Conservation (phyloP, 2,329 filamentous ascomycete species). For the Trichocomaceae sp. region DNA sequence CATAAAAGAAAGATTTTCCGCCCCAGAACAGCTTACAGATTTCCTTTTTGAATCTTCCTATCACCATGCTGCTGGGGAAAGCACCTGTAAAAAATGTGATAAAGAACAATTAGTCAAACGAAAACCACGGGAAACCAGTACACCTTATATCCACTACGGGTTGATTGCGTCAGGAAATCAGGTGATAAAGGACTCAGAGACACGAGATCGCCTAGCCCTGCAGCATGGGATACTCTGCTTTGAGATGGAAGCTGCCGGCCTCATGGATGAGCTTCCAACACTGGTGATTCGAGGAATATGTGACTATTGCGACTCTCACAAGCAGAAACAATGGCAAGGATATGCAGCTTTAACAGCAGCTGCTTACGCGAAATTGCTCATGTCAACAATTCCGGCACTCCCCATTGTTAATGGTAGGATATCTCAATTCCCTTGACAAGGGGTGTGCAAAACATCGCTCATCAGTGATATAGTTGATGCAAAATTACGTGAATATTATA, state of each 20-base stretch:
- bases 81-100: not conserved
- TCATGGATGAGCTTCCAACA: too few relatives aligned
- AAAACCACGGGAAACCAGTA: not conserved
- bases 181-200: not conserved
- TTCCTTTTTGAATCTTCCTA: not conserved
- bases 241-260: too few relatives aligned
- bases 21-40: too few relatives aligned
- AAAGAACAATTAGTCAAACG: not conserved
- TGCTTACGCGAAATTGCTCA: slow-evolving; percentile 11
- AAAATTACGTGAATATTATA: not conserved
- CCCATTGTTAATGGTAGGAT: too few relatives aligned
- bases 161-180: not conserved
- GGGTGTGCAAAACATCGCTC: too few relatives aligned
- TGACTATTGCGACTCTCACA: too few relatives aligned
- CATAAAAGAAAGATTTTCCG: too few relatives aligned
- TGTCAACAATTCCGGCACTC: slow-evolving; percentile 6
- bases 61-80: not conserved
- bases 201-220: not conserved
- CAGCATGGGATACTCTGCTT: too few relatives aligned
- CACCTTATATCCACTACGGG: too few relatives aligned
- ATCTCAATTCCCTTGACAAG: too few relatives aligned
- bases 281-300: too few relatives aligned
- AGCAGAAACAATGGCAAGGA: slow-evolving; percentile 12
- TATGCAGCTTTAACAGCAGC: slow-evolving; percentile 14
- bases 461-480: too few relatives aligned